phyloP scores from a whole-genome alignment of 108 stramenopile species.

The Aurantiochytrium sp. region DNA sequence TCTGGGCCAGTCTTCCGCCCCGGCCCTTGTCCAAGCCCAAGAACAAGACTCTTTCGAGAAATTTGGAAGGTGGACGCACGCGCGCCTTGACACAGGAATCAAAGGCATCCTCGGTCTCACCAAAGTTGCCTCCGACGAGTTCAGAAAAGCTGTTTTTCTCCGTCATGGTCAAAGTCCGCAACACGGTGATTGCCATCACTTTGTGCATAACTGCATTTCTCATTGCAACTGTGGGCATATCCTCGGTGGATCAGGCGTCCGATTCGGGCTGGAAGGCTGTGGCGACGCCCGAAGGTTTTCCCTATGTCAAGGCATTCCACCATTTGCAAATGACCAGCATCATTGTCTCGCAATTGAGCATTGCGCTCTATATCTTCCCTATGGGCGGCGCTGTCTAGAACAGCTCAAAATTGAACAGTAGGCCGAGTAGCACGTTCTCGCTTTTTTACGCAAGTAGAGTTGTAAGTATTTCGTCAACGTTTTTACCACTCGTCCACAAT shows the following conservation, averaged over 20 bases:
- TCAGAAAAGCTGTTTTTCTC: neutral
- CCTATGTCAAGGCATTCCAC: neutral
- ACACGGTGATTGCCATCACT: neutral
- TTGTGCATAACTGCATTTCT: neutral
- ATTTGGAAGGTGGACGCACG: no score
- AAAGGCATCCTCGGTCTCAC: neutral
- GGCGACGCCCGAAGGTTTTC: neutral
- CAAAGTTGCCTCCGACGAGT: neutral
- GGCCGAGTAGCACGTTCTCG: no score
- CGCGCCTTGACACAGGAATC: neutral
- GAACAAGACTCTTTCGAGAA: no score
- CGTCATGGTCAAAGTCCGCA: neutral
- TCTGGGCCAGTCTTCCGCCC: no score
- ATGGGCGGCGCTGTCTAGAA: no score
- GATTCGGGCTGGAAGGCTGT: neutral
- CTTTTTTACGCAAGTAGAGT: no score
- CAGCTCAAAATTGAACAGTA: no score
- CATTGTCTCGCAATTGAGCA: neutral
- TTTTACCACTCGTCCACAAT: no score
- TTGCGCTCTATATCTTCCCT: neutral
- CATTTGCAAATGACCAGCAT: constrained; percentile 8
- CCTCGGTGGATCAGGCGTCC: neutral
- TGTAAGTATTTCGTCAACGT: no score
- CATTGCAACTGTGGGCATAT: neutral
- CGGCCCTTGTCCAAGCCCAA: no score